Base-by-base conservation (phyloP, 345 rosid genomes). In the Lumnitzera racemosa region DNA sequence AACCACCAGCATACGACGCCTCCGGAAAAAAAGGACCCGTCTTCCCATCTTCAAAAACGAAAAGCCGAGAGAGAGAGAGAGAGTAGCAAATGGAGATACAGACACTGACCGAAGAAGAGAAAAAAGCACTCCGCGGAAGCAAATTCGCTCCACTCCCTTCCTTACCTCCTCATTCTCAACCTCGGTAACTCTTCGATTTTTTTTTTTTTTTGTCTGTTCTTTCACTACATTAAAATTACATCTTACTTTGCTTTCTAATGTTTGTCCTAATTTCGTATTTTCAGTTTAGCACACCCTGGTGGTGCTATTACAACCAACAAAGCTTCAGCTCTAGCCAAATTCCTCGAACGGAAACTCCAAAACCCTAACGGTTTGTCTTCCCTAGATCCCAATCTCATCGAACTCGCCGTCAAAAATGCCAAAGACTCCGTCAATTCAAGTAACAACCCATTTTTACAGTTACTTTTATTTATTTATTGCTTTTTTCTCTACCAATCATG, bases 221-320 rank as follows among this genome's bases (percentile, higher is more conserved):
- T 24, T 41, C 48, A 20, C 16, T 4, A 47, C 36, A 10, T 29
- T 5, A 20, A 12, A 13, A 24, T 15, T n/a, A 12, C 31, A 46
- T 29, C 17, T 9, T 13, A 56, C 17, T 47, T 15, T 2, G 65
- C 46, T 14, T 16, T 36, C 27, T 23, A 15, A 17, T 49, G 10
- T 53, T 15, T 15, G 13, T 0, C 3, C 11, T 15, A 31, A 29
- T 12, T 43, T 47, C 20, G 20, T 24, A 16, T 56, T 31, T 55
- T 46, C 65, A 94, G 97, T 67, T 77, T 88, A 68, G 97, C 96
- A 53, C 99, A 94, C 58, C 97, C 97, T 5, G 95, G 97, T 48
- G 96, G 96, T 47, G 95, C 92, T n/a, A 70, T 94, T 72, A 90
- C 76, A 66, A 94, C 99, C 49, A 94, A 90, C 70, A 94, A 90